Evolutionary conservation across 139 green algal species (phyloP), one percentile per base, ranked within the genome.

Genomic region (Ostreobium quekettii): DNA sequence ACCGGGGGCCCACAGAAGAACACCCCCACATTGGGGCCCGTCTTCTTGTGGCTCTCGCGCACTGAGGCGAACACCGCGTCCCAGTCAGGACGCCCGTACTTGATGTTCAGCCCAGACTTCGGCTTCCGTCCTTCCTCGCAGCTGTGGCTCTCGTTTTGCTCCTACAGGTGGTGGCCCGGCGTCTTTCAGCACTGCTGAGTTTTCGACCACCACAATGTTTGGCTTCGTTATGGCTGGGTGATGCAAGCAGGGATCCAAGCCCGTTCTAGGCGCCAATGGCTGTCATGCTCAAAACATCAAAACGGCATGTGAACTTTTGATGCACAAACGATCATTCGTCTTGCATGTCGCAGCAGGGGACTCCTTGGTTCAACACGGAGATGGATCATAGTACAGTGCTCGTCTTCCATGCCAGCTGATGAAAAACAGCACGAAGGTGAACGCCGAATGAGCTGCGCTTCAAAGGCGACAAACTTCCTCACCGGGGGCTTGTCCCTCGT

Each of bases 1-100:
- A 30, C 68, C 2, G 28, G 31, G n/a, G 68, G 68, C n/a, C 68
- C 68, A 66, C 68, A 74, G 48, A 59, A 74, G 24, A 74, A 74
- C 26, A 74, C 68, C 26, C 68, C 68, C 42, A 74, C 30, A 22
- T 49, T 67, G 60, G 3, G 4, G 7, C 7, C 26, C 33, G 28
- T 3, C 31, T 64, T 32, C 2, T 19, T 19, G 24, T 66, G 38
- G 4, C 29, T 22, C 48, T 53, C 66, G 35, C 60, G 47, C 49
- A 42, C 7, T 33, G 24, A 32, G 29, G 33, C 6, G 15, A 62
- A 19, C 31, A 62, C 19, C 15, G 8, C 7, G 15, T 15, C 33
- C 53, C 53, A 62, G 19, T 62, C 53, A 31, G 53, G 53, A 31
- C 53, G 53, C 7, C 53, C 53, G 33, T 37, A 62, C 11, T 19